Evolutionary conservation across 176 grass and related monocot species (phyloP).

Genomic region (Elymus sibiricus): DNA sequence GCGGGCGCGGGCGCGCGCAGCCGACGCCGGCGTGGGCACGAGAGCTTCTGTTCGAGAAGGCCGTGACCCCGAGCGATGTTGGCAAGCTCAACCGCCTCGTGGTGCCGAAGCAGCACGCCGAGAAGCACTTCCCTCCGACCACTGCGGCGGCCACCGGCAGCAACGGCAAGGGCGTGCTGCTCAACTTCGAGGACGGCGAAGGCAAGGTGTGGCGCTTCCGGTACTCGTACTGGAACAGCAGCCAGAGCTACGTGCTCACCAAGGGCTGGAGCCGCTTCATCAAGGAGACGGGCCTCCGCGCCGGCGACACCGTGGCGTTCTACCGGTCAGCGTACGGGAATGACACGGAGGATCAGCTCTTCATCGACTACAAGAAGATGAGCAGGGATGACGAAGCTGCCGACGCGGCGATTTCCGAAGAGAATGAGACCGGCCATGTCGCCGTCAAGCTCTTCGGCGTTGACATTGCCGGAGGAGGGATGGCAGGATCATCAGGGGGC

Average conservation of each 20-base stretch:
- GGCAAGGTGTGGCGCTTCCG: constrained; percentile 79
- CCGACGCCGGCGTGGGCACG: constrained; percentile 33
- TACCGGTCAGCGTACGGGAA: neutral
- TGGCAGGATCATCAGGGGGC: constrained; percentile 20
- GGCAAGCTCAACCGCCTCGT: constrained; percentile 83
- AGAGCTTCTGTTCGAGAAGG: constrained; percentile 64
- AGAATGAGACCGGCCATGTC: constrained; percentile 12
- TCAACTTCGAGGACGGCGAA: constrained; percentile 82
- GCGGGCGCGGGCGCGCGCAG: neutral
- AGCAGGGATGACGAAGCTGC: neutral
- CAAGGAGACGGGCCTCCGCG: constrained; percentile 68
- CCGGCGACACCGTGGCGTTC: constrained; percentile 45
- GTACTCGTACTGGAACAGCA: constrained; percentile 97
- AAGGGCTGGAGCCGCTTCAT: constrained; percentile 96
- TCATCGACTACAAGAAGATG: constrained; percentile 41
- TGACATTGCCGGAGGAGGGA: constrained; percentile 38
- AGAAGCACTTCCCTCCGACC: constrained; percentile 54
- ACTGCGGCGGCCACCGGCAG: neutral
- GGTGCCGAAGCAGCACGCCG: constrained; percentile 78
- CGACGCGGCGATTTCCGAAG: neutral
- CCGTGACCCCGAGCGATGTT: constrained; percentile 70
- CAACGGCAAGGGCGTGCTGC: constrained; percentile 55
- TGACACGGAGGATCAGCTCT: constrained; percentile 43
- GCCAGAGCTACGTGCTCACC: constrained; percentile 97
- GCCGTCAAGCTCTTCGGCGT: constrained; percentile 59